Evolutionary conservation across 768 basidiomycete genomes (phyloP).

Genomic region (Tulasnella sp.): DNA sequence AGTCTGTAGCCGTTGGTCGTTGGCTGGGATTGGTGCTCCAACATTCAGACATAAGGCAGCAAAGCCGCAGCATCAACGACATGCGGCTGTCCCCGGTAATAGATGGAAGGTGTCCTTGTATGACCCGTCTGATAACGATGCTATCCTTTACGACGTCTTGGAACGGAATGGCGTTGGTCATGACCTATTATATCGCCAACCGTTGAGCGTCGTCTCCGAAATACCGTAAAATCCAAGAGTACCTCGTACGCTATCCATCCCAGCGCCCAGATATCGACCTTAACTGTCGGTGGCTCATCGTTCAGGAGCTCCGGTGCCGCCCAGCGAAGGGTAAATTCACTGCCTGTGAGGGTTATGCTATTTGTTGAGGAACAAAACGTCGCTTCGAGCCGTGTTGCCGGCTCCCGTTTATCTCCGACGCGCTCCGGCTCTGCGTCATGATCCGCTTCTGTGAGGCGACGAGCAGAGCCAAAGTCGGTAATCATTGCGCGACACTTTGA

Average conservation of each 20-base stretch:
- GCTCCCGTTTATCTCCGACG: background rate
- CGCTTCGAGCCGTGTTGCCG: background rate
- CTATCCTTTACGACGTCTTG: background rate
- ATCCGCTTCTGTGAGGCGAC: background rate
- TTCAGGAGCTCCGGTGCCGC: background rate
- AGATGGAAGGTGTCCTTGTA: background rate
- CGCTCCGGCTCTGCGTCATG: background rate
- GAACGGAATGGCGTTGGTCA: background rate
- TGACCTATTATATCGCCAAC: background rate
- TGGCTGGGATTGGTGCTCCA: background rate
- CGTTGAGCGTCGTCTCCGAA: background rate
- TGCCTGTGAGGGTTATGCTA: background rate
- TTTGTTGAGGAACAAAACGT: background rate
- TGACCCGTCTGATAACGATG: background rate
- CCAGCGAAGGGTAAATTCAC: background rate
- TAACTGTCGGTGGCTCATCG: background rate
- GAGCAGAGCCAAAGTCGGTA: slow-evolving; percentile 3
- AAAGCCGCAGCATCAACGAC: background rate
- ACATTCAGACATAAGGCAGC: background rate
- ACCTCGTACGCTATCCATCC: background rate
- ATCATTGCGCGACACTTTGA: background rate
- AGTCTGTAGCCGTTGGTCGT: background rate
- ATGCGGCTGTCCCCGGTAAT: background rate
- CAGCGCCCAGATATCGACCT: background rate
- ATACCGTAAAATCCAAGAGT: background rate